Evolutionary conservation across 371 early-diverging fungal species (phyloP), one percentile per base, ranked within the genome.

Genomic region (Rhizopus arrhizus): DNA sequence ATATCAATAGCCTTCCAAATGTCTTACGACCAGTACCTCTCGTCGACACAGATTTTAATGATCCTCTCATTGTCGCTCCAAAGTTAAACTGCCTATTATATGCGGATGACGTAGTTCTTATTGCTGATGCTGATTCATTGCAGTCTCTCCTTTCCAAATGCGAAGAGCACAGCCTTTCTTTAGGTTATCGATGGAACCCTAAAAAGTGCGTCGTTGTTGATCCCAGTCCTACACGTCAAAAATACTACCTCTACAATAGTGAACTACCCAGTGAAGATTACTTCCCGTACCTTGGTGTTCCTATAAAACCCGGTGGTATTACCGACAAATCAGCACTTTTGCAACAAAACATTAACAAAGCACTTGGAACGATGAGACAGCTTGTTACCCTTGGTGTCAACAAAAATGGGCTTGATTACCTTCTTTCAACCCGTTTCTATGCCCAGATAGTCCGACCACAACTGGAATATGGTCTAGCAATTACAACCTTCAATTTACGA

Each of bases 161-260:
- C 29, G 52, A 62, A 53, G 16, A 38, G 3, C 72, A 72, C 48
- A 41, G 40, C 6, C 9, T 33, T 5, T 6, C 29, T 16, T 54
- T 68, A 7, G 68, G 66, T 0, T 68, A 65, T 40, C 58, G 56
- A 0, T 68, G 68, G 66, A 59, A 65, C 40, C 63, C 61, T 0
- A 16, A n/a, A 3, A 72, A 68, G 56, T 65, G 72, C 40, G 61
- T 55, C 9, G 16, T 65, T 0, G 51, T 70, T 3, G 11, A 32
- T 35, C 31, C 48, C 12, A 28, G 13, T 7, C 59, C 52, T 47
- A 9, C 48, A 22, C 0, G 28, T 47, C 48, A 28, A 9, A n/a
- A 8, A 15, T 47, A 47, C 48, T 28, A n/a, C 9, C 15, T 47
- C 48, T 47, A 47, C 28, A 28, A 28, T 47, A 47, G 38, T 38